Percentiles rank a stretch among this genome's conserved stretches.
Evolutionary conservation across 2,329 filamentous ascomycete genomes (phyloP).

Genomic region (Claviceps arundinis): DNA sequence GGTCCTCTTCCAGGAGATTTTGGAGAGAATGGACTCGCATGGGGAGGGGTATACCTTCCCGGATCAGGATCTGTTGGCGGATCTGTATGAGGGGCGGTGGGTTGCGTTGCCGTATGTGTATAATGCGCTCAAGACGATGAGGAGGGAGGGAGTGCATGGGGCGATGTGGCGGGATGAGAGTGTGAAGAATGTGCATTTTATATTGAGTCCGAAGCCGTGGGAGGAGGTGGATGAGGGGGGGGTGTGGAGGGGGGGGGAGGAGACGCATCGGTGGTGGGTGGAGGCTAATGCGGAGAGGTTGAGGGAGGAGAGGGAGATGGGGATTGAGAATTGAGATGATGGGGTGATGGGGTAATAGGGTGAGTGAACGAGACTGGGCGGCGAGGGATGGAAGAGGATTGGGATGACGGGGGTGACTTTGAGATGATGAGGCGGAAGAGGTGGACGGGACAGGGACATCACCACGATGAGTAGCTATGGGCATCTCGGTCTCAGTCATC

Average conservation of each 20-base stretch:
- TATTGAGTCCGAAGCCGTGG: constrained; percentile 50
- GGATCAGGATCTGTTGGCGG: constrained; percentile 45
- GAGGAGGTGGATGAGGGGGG: constrained; percentile 33
- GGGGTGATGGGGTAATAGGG: neutral
- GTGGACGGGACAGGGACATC: too few relatives aligned
- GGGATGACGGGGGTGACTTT: too few relatives aligned
- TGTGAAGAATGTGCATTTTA: constrained; percentile 50
- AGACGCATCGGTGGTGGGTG: constrained; percentile 44
- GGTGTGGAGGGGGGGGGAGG: constrained; percentile 29
- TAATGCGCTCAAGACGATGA: constrained; percentile 49
- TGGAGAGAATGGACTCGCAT: constrained; percentile 34
- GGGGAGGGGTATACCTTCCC: constrained; percentile 40
- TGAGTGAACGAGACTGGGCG: neutral
- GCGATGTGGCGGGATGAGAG: constrained; percentile 43
- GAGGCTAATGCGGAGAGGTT: constrained; percentile 33
- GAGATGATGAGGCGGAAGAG: too few relatives aligned
- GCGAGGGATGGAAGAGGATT: too few relatives aligned
- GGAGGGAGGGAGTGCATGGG: constrained; percentile 37
- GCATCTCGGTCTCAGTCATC: too few relatives aligned
- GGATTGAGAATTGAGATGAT: constrained; percentile 14
- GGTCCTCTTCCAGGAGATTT: constrained; percentile 35
- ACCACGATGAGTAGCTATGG: too few relatives aligned
- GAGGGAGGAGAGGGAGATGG: constrained; percentile 24
- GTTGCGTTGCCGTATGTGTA: constrained; percentile 45
- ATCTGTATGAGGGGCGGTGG: constrained; percentile 43